Base-by-base conservation (phyloP, 2,329 filamentous ascomycete genomes). In the Daldinia sp. region DNA sequence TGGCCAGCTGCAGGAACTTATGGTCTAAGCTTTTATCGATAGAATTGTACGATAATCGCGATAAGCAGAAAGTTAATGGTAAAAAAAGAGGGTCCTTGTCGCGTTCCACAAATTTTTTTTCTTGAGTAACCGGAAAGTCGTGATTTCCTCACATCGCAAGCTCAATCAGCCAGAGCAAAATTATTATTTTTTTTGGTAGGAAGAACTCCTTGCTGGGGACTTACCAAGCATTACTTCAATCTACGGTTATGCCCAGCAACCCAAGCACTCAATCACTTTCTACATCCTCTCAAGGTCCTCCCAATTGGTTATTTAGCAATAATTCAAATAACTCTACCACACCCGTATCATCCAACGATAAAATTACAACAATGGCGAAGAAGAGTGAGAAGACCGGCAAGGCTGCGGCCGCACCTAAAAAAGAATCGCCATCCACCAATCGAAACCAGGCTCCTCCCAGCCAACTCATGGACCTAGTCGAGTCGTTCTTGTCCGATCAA, bases 391-490 rank as follows among this genome's bases (percentile, higher is more conserved):
- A 68, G 29, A 51, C 54, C 6, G 15, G 45, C 30, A 74, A 72
- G 64, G 47, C 63, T n/a, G 52, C 60, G 29, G 50, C 61, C 17
- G 15, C 50, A 8, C 39, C 63, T 30, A 53, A 17, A 21, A 50
- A 51, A 23, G 34, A 61, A 15, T 58, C 73, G 8, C 57, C 68
- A 0, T 54, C 67, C 10, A 37, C 62, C 43, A 47, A 55, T 53
- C 61, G 75, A 74, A 79, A 47, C 82, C 86, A 23, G 8, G 35
- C 17, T 15, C 64, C 64, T 13, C 83, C 89, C 3, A 76, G 83
- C 25, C 83, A 90, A 75, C 79, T 93, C 32, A 80, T 93, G 73
- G 85, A 87, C 63, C 80, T 92, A 13, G 83, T 93, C 70, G 86
- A 87, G 65, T 77, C 79, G 19, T 93, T 93, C 75, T 81, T 93